Base-by-base conservation (phyloP, 2,329 filamentous ascomycete species). In the Aspergillus persii region DNA sequence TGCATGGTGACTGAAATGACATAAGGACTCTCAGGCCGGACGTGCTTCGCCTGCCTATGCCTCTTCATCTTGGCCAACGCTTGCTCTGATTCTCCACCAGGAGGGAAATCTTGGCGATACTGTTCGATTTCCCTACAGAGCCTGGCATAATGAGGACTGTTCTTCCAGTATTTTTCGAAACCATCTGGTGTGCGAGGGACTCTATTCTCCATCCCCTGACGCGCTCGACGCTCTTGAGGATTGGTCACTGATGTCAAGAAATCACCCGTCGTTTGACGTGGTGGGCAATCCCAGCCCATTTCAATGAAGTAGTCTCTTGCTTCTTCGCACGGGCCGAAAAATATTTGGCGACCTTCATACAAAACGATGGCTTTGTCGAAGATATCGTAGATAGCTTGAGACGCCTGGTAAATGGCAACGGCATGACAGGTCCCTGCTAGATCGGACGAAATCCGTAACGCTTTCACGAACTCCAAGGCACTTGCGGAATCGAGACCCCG, bases 1-100 rank as follows among this genome's bases (percentile, higher is more conserved):
- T 97, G 93, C 78, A 94, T 89, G 2, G 65, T 60, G 66, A 89
- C 90, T 0, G 90, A 93, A 44, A 96, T 81, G 1, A 91, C 93
- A 75, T 89, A 96, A 0, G 92, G 91, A 61, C 69, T 76, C 49
- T 71, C 72, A 30, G 67, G 71, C 27, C 69, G 68, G 39, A 71
- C 72, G 62, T 75, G 75, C 59, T 77, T 76, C 53, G 70, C 76
- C 61, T 74, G 76, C 46, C 67, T 69, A 23, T 67, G 52, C 8
- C 65, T 67, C 52, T 75, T 73, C 26, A 68, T 67, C 39, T 74
- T 61, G 29, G 69, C 61, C 57, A 78, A 73, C 7, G 66, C 64
- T 36, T 71, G 62, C 47, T 70, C 67, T 2, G 70, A 68, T 36
- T 69, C 61, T 12, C 72, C 71, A n/a, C 71, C 72, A 0, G 68